Percentiles rank a stretch among this genome's conserved stretches.
phyloP scores from a whole-genome alignment of 2,329 filamentous ascomycete genomes.

The Neonectria punicea region DNA sequence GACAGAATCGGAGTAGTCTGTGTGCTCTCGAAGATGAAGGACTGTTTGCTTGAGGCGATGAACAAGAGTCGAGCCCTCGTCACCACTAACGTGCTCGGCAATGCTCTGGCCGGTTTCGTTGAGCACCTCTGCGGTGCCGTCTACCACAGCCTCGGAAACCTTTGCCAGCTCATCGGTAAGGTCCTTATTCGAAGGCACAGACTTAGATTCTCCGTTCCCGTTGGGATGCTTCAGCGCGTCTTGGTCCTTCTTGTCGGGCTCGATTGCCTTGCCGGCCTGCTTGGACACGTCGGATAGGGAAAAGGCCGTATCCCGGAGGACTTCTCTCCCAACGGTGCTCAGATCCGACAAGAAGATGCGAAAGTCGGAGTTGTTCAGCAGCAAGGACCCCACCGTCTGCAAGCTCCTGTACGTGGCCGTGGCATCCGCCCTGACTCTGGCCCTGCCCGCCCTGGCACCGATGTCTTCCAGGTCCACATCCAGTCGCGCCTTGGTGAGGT shows the following conservation, averaged over 20 bases:
- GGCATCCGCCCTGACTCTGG: constrained; percentile 48
- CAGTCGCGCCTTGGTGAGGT: constrained; percentile 77
- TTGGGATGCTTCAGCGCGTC: constrained; percentile 57
- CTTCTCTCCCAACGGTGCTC: constrained; percentile 79
- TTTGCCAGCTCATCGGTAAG: constrained; percentile 67
- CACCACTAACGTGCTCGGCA: constrained; percentile 76
- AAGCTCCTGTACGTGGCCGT: constrained; percentile 76
- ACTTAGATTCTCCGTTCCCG: constrained; percentile 41
- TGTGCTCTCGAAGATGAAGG: constrained; percentile 75
- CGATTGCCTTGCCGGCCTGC: constrained; percentile 76
- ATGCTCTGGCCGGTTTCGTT: constrained; percentile 74
- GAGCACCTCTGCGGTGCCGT: constrained; percentile 64
- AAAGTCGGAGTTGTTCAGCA: constrained; percentile 91
- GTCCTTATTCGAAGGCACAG: constrained; percentile 68
- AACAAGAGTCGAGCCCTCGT: constrained; percentile 78
- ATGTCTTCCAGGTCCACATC: constrained; percentile 47
- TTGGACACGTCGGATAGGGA: constrained; percentile 80
- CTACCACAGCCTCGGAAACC: constrained; percentile 63
- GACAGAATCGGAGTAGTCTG: constrained; percentile 88
- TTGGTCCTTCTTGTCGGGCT: constrained; percentile 72
- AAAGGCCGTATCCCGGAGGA: constrained; percentile 88
- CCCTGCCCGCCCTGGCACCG: constrained; percentile 40
- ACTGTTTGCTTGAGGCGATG: constrained; percentile 82
- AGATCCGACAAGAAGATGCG: constrained; percentile 86
- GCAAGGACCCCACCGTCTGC: constrained; percentile 83